These are phyloP conservation scores for Gracilaria vermiculophylla DNA, from an alignment of 23 red algal species.

Conservation along the genomic window DNA sequence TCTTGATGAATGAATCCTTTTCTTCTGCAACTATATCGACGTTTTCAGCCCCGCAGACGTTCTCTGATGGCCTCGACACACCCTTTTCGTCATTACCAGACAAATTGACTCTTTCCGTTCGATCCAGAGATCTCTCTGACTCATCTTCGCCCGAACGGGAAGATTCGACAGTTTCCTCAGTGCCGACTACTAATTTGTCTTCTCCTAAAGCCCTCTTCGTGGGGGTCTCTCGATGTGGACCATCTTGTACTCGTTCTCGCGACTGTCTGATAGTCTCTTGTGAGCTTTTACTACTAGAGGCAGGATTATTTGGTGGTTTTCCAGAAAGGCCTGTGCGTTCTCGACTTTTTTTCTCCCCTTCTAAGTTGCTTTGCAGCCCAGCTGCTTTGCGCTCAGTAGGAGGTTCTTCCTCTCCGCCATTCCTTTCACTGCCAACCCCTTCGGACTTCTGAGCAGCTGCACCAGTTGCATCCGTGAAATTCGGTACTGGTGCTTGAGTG, in stretches of 20 bases:
- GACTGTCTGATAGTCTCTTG: background rate
- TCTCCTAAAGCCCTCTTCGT: background rate
- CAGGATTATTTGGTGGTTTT: background rate
- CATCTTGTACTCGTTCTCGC: background rate
- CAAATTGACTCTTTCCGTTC: background rate
- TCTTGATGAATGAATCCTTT: too few species aligned
- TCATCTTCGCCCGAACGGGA: too few species aligned
- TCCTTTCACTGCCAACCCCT: background rate
- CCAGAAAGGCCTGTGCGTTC: background rate
- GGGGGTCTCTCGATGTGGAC: background rate
- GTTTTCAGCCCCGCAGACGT: background rate
- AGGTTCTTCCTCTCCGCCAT: background rate
- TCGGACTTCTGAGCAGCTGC: background rate
- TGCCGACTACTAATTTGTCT: background rate
- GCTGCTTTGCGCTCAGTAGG: background rate
- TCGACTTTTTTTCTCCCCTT: background rate
- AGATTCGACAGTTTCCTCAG: background rate
- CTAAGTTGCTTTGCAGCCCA: background rate
- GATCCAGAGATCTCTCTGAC: too few species aligned
- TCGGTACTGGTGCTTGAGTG: too few species aligned
- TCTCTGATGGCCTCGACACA: background rate
- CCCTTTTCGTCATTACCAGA: background rate
- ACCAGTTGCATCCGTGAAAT: background rate
- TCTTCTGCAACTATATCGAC: background rate
- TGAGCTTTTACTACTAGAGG: background rate